Base-by-base conservation (phyloP, 2,329 filamentous ascomycete species). In the Pseudopithomyces chartarum region DNA sequence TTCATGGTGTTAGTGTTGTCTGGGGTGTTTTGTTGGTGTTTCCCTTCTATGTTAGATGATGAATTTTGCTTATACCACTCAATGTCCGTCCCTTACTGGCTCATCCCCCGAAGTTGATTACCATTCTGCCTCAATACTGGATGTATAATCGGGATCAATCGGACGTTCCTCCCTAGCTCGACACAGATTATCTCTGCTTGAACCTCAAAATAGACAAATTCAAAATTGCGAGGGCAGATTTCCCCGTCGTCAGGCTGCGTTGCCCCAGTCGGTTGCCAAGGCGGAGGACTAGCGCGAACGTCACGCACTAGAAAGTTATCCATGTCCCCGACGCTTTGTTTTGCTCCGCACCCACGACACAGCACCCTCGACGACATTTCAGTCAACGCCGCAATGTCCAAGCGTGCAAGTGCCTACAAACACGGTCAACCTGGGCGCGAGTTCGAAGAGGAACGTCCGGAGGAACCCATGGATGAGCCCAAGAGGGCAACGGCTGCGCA, bases 401-500 rank as follows among this genome's bases (percentile, higher is more conserved):
- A 73, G 61, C 68, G 69, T 56, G 60, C 51, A 10, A 66, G 60
- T 51, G 59, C 65, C 17, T 73, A 70, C 52, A 61, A 56, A 33
- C 70, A 73, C 60, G 70, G 70, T 47, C 62, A 61, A 51, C 60
- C 63, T 17, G 49, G 49, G 22, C 40, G 26, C 29, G 50, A 45
- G 33, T 71, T 70, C 56, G 60, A 69, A 44, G 61, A 67, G 32
- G 52, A 58, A 33, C 73, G 74, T 48, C 75, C 74, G 26, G 48
- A 43, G 8, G 48, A 42, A 1, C 23, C 26, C n/a, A 76, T 76
- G 45, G 81, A 83, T 2, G 74, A 76, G 62, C 78, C 79, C 23
- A 76, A 79, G 63, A 78, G 77, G 71, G 82, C 83, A 33, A 84
- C 82, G 26, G 82, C 82, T 38, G 82, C 82, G 38, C 82, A 85